These are phyloP conservation scores for Trichophyton rubrum DNA, from an alignment of 2,329 filamentous ascomycete species.

Conservation along the genomic window DNA sequence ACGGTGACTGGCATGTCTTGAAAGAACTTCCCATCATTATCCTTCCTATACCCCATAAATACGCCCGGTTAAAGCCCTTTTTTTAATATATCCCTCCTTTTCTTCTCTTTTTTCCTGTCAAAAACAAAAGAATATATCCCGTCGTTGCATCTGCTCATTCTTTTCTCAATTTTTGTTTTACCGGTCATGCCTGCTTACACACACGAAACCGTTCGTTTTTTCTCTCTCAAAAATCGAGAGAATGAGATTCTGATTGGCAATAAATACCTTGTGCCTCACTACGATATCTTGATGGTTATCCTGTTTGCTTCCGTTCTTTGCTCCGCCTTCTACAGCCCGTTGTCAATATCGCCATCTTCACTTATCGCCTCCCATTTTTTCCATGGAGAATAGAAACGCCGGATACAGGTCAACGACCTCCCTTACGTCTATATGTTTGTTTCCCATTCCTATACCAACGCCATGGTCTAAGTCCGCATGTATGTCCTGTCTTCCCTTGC, in stretches of 20 bases:
- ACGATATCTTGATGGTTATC: background rate
- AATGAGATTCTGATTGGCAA: background rate
- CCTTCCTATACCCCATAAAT: constrained; percentile 5
- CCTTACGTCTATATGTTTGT: background rate
- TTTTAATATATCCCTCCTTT: background rate
- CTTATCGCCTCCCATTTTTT: background rate
- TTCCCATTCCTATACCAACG: background rate
- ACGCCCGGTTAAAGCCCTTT: background rate
- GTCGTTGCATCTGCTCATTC: background rate
- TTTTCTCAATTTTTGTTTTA: background rate
- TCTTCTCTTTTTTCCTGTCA: background rate
- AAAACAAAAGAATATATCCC: background rate
- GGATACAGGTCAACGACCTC: background rate
- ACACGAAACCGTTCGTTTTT: background rate
- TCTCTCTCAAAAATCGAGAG: background rate
- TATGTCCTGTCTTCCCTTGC: background rate
- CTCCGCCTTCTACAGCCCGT: background rate
- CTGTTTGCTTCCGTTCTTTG: background rate
- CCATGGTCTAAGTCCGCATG: background rate
- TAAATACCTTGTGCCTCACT: background rate
- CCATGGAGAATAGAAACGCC: background rate
- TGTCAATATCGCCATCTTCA: background rate
- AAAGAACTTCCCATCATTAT: constrained; percentile 2
- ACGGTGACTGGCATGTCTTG: constrained; percentile 2
- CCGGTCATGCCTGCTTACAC: background rate